Conservation (phyloP, 108 stramenopile genomes). For the Pseudonitzschia multistriata region DNA sequence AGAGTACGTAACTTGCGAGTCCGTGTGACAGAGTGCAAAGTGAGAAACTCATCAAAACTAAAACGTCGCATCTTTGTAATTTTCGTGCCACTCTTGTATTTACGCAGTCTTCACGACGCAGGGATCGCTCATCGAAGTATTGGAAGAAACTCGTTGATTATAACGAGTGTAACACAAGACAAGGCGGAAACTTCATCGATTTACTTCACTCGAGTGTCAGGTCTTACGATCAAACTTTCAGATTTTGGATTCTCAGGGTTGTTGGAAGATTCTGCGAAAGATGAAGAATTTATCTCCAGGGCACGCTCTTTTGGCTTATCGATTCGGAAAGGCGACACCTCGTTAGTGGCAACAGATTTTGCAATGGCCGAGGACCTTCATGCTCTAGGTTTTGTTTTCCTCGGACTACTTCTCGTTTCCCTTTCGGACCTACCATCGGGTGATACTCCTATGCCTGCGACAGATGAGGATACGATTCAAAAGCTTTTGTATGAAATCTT, state of each 20-base stretch:
- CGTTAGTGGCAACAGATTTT: slow-evolving; percentile 48
- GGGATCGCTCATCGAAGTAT: slow-evolving; percentile 81
- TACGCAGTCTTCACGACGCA: slow-evolving; percentile 50
- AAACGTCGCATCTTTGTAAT: background rate
- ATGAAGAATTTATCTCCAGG: slow-evolving; percentile 59
- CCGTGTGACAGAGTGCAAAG: background rate
- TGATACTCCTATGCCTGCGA: slow-evolving; percentile 55
- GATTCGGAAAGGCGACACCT: slow-evolving; percentile 32
- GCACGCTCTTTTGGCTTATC: slow-evolving; percentile 64
- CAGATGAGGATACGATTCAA: slow-evolving; percentile 83
- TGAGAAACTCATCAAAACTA: background rate
- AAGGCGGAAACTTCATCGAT: slow-evolving; percentile 65
- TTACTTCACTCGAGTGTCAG: slow-evolving; percentile 37
- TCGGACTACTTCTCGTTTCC: slow-evolving; percentile 63
- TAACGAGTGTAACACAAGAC: slow-evolving; percentile 58
- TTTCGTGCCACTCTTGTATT: background rate
- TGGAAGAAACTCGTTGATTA: slow-evolving; percentile 56
- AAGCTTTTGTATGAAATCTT: slow-evolving; percentile 75
- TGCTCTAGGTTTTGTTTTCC: slow-evolving; percentile 80
- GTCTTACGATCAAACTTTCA: slow-evolving; percentile 53
- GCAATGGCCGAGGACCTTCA: slow-evolving; percentile 83
- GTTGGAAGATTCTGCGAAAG: slow-evolving; percentile 50
- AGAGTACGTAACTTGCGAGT: background rate
- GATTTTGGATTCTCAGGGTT: slow-evolving; percentile 76
- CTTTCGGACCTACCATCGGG: slow-evolving; percentile 60